A percentile compares a stretch with the other conserved stretches of the same genome.
Evolutionary conservation across 257 asterid species (phyloP).

Genomic region (Oldenlandia corymbosa): DNA sequence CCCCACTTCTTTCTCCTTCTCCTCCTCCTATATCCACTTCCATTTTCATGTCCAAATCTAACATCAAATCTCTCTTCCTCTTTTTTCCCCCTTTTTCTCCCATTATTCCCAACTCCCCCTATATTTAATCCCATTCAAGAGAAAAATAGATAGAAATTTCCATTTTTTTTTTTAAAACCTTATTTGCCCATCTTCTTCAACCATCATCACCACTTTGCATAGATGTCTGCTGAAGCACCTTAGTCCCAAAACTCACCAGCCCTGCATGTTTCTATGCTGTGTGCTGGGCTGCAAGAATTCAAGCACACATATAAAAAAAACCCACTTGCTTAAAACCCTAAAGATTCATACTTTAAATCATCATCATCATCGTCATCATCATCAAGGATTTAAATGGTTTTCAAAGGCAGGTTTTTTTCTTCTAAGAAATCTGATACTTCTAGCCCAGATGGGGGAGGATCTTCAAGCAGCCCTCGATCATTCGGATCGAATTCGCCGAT

Average conservation of each 20-base stretch:
- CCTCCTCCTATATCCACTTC: background rate
- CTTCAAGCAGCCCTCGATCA: conserved; percentile 81
- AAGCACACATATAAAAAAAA: background rate
- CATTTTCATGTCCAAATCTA: conserved; percentile 16
- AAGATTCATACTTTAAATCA: background rate
- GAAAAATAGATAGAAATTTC: background rate
- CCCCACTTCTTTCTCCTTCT: conserved; percentile 11
- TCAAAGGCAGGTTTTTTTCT: conserved; percentile 82
- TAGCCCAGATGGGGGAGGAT: conserved; percentile 93
- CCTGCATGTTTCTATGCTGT: conserved; percentile 26
- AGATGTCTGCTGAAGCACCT: conserved; percentile 6
- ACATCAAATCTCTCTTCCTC: conserved; percentile 6
- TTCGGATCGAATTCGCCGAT: conserved; percentile 82
- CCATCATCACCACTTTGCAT: background rate
- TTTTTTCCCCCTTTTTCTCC: background rate
- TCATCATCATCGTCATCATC: too few relatives aligned
- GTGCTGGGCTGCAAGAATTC: conserved; percentile 7
- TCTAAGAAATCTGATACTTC: conserved; percentile 82
- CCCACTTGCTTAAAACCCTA: conserved; percentile 8
- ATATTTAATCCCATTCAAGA: background rate
- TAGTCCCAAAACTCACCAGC: conserved; percentile 23
- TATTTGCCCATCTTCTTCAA: background rate
- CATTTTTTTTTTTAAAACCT: background rate
- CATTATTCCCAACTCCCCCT: background rate
- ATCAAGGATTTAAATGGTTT: conserved; percentile 62